Evolutionary conservation across 768 basidiomycete genomes (phyloP), one percentile per base, ranked within the genome.

Genomic region (Suillus paluster): DNA sequence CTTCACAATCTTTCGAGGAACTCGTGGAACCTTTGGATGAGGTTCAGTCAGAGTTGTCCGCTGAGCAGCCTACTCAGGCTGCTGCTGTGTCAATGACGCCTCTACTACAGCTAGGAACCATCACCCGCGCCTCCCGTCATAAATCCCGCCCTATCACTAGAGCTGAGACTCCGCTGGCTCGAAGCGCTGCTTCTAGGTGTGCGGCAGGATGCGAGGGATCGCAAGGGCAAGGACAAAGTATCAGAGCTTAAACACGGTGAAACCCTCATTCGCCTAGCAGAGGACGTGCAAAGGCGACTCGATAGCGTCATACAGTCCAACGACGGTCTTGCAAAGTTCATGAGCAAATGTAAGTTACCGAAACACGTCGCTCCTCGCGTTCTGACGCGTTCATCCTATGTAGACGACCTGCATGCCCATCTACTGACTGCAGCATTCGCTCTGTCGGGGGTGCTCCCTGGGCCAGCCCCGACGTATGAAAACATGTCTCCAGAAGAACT

Each of bases 371-470:
- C 50, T 45, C 45, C 42, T 59, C 58, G n/a, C 61, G 10, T 41
- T 39, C 46, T 14, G 38, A 44, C 58, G 23, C 57, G 9, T n/a
- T 33, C 11, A 15, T 56, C 54, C 30, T 3, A 3, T 30, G 4
- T 66, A 94, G 92, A 93, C 65, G 90, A 92, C 66, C 87, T 89
- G 66, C 85, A 94, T 70, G 89, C 88, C 1, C 87, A 88, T 60
- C 79, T 86, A 62, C 80, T 94, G 44, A 90, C 87, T 0, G 91
- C 92, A 1, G 78, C 89, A 3, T 94, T 92, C 64, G 90, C 89
- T 2, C 80, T 91, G 52, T 87, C 90, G n/a, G 86, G 86, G 23
- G 78, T 84, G 19, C 71, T 86, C 17, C 81, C 80, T 1, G 80
- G 79, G 17, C 59, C 72, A 14, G 73, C 81, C 1, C 84, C 87